A percentile compares a stretch with the other conserved stretches of the same genome.
Conservation (phyloP, 768 basidiomycete species). For the Boletus edulis region DNA sequence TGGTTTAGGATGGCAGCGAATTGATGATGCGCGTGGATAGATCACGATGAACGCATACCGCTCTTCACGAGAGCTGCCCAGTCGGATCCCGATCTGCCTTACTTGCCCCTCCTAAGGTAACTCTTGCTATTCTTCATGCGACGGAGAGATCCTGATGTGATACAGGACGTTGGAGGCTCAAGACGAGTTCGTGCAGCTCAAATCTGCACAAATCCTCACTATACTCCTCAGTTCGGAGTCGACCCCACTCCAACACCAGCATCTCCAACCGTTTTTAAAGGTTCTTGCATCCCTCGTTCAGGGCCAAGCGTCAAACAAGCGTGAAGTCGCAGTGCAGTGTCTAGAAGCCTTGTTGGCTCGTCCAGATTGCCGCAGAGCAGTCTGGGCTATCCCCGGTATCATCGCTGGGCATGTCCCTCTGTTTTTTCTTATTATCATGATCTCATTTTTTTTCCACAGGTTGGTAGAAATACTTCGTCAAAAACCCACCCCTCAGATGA, state of each 20-base stretch:
- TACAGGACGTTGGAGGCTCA: constrained; percentile 74
- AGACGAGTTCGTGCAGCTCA: constrained; percentile 96
- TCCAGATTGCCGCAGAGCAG: constrained; percentile 74
- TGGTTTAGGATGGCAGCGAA: background rate
- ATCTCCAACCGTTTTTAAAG: constrained; percentile 59
- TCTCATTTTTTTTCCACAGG: constrained; percentile 37
- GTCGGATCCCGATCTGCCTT: constrained; percentile 78
- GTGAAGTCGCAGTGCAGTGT: constrained; percentile 90
- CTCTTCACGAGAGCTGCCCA: constrained; percentile 64
- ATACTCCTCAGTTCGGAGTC: constrained; percentile 69
- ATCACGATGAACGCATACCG: constrained; percentile 84
- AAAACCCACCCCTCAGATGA: constrained; percentile 88
- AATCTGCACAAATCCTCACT: constrained; percentile 83
- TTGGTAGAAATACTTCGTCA: constrained; percentile 80
- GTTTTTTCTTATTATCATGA: background rate
- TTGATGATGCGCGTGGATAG: constrained; percentile 35
- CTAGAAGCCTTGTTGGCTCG: constrained; percentile 81
- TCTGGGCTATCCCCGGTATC: constrained; percentile 74
- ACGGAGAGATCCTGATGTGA: constrained; percentile 2
- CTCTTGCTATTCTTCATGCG: background rate
- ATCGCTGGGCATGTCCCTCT: constrained; percentile 54
- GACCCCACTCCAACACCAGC: constrained; percentile 45
- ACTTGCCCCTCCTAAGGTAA: constrained; percentile 73
- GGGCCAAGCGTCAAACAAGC: constrained; percentile 59
- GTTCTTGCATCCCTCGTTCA: constrained; percentile 61